phyloP scores from a whole-genome alignment of 441 rosid species.

The Adansonia gregorii region DNA sequence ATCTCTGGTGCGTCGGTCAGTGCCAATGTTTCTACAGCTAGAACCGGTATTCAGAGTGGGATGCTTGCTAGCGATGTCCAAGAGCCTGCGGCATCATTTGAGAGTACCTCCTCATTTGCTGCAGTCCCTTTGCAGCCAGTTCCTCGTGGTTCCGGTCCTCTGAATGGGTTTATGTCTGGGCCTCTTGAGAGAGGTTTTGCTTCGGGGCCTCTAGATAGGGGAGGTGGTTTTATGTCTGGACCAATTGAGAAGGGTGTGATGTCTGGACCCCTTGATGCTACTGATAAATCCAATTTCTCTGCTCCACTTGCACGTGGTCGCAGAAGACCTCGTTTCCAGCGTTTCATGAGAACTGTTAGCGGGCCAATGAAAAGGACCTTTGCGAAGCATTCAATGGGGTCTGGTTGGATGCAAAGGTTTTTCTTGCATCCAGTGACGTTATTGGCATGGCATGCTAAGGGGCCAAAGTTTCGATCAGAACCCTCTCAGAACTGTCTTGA shows the following conservation, averaged over 20 bases:
- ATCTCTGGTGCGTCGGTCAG: slow-evolving; percentile 97
- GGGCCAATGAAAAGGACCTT: slow-evolving; percentile 87
- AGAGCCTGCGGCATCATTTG: slow-evolving; percentile 91
- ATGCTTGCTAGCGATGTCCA: slow-evolving; percentile 63
- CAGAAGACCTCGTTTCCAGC: slow-evolving; percentile 62
- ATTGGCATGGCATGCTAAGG: slow-evolving; percentile 69
- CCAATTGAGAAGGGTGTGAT: slow-evolving; percentile 90
- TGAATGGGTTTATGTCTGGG: slow-evolving; percentile 87
- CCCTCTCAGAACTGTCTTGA: slow-evolving; percentile 57
- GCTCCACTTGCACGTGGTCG: slow-evolving; percentile 79
- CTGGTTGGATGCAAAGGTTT: slow-evolving; percentile 76
- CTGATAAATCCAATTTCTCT: slow-evolving; percentile 78
- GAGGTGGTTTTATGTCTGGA: slow-evolving; percentile 88
- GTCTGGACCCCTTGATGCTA: slow-evolving; percentile 89
- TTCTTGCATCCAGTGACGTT: slow-evolving; percentile 71
- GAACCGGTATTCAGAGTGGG: slow-evolving; percentile 81
- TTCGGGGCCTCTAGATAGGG: slow-evolving; percentile 87
- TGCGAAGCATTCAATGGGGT: slow-evolving; percentile 67
- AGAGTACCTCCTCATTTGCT: slow-evolving; percentile 94
- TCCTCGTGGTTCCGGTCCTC: slow-evolving; percentile 87
- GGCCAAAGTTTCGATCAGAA: slow-evolving; percentile 63
- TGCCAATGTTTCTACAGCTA: slow-evolving; percentile 91
- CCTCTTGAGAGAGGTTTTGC: slow-evolving; percentile 89
- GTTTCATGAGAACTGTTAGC: slow-evolving; percentile 78
- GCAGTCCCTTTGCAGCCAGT: slow-evolving; percentile 87